These are phyloP conservation scores for Microbotryum scabiosae DNA, from an alignment of 1,284 basidiomycete genomes.

Conservation along the genomic window DNA sequence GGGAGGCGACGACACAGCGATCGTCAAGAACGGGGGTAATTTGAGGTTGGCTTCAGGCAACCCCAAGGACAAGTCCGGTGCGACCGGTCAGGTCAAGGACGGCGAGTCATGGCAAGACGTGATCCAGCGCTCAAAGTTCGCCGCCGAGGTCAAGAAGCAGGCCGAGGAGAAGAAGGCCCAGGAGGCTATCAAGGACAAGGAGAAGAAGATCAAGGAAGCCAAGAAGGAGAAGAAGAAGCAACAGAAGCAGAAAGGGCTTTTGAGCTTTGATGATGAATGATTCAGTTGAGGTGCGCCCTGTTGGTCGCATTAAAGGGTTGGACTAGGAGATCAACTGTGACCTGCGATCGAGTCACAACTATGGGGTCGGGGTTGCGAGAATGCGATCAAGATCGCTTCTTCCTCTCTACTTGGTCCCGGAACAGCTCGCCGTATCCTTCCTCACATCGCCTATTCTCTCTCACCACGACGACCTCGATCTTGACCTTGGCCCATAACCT, in stretches of 20 bases:
- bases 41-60: conserved; percentile 19
- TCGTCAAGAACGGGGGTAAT: conserved; percentile 2
- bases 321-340: no score
- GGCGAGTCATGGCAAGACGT: conserved; percentile 20
- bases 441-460: no score
- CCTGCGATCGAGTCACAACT: no score
- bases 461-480: no score
- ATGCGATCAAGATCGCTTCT: no score
- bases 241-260: conserved; percentile 10
- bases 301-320: no score
- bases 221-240: conserved; percentile 10
- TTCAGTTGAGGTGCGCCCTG: no score
- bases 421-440: no score
- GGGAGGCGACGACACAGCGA: background rate
- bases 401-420: no score
- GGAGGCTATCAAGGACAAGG: background rate
- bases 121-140: conserved; percentile 6
- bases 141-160: background rate
- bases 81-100: background rate
- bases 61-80: conserved; percentile 1
- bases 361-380: no score
- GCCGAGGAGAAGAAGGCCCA: background rate
- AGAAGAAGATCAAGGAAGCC: conserved; percentile 1
- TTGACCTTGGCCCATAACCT: no score
- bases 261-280: no score